Percentiles rank a stretch among this genome's conserved stretches.
Conservation (phyloP, 1,284 basidiomycete genomes). For the Apiotrichum gracile region DNA sequence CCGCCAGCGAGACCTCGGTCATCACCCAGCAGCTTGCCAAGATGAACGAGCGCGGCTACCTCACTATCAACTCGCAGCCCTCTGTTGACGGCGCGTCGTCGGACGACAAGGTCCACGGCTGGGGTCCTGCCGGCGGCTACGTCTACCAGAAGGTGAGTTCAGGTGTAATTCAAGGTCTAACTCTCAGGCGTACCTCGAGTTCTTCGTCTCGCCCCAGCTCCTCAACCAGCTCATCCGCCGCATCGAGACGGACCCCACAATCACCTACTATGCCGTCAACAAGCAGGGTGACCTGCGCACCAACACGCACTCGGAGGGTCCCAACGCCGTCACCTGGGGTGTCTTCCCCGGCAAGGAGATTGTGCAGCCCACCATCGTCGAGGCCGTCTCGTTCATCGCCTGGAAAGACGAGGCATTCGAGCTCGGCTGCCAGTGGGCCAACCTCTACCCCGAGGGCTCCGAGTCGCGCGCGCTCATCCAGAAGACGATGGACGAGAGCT, state of each 20-base stretch:
- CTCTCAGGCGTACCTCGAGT: slow-evolving; percentile 82
- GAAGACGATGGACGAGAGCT: slow-evolving; percentile 70
- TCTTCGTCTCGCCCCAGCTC: slow-evolving; percentile 74
- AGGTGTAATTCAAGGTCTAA: not conserved
- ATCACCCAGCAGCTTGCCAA: slow-evolving; percentile 74
- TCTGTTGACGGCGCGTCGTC: slow-evolving; percentile 88
- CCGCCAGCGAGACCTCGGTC: slow-evolving; percentile 75
- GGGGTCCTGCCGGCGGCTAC: slow-evolving; percentile 85
- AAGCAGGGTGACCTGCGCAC: slow-evolving; percentile 82
- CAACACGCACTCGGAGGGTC: slow-evolving; percentile 90
- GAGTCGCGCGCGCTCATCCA: slow-evolving; percentile 70
- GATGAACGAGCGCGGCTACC: slow-evolving; percentile 84
- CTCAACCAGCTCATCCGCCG: slow-evolving; percentile 70
- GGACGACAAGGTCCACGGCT: slow-evolving; percentile 81
- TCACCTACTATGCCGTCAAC: slow-evolving; percentile 84
- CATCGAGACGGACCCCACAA: slow-evolving; percentile 79
- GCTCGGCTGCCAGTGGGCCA: slow-evolving; percentile 88
- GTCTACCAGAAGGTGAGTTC: slow-evolving; percentile 77
- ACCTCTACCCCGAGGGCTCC: slow-evolving; percentile 74
- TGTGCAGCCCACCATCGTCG: slow-evolving; percentile 95
- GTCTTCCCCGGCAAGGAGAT: slow-evolving; percentile 99
- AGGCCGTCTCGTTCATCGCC: slow-evolving; percentile 57
- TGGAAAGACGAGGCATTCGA: slow-evolving; percentile 87
- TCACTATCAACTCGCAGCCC: slow-evolving; percentile 98
- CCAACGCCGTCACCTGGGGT: slow-evolving; percentile 99